phyloP scores from a whole-genome alignment of 306 rosid genomes.

The Luffa aegyptiaca region DNA sequence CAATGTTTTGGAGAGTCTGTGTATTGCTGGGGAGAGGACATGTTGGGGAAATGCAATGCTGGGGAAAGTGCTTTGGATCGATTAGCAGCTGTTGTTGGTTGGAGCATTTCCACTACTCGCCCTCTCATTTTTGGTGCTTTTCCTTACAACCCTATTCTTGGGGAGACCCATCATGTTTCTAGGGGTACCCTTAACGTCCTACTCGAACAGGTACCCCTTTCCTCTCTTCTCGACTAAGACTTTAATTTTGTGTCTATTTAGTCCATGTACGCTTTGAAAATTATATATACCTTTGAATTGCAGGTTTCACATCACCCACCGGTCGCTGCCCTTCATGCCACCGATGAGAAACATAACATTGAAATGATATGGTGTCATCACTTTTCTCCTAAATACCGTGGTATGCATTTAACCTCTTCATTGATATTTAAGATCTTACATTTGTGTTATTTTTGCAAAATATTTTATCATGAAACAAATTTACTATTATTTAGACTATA shows the following conservation, averaged over 20 bases:
- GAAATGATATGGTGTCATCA: constrained; percentile 63
- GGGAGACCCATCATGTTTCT: constrained; percentile 89
- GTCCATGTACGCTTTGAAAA: neutral
- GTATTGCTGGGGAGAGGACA: constrained; percentile 32
- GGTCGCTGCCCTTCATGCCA: constrained; percentile 74
- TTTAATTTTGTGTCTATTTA: neutral
- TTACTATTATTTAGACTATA: too few species aligned
- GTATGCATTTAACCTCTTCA: constrained; percentile 13
- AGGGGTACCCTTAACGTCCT: constrained; percentile 48
- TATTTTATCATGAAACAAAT: too few species aligned
- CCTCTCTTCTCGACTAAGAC: neutral
- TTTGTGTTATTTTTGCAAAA: too few species aligned
- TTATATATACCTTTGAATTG: neutral
- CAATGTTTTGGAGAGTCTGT: constrained; percentile 68
- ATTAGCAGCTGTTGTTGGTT: constrained; percentile 48
- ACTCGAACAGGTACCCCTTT: constrained; percentile 48
- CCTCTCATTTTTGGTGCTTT: constrained; percentile 50
- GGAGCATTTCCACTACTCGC: constrained; percentile 81
- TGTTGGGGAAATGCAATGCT: constrained; percentile 46
- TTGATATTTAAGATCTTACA: too few species aligned
- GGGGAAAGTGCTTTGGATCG: constrained; percentile 40
- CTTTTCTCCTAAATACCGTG: constrained; percentile 43
- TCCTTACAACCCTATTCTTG: constrained; percentile 71
- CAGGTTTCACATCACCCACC: constrained; percentile 91
- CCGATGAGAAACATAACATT: constrained; percentile 55